Evolutionary conservation across 495 filamentous ascomycete species (phyloP).

Genomic region (Podospora pseudopauciseta): DNA sequence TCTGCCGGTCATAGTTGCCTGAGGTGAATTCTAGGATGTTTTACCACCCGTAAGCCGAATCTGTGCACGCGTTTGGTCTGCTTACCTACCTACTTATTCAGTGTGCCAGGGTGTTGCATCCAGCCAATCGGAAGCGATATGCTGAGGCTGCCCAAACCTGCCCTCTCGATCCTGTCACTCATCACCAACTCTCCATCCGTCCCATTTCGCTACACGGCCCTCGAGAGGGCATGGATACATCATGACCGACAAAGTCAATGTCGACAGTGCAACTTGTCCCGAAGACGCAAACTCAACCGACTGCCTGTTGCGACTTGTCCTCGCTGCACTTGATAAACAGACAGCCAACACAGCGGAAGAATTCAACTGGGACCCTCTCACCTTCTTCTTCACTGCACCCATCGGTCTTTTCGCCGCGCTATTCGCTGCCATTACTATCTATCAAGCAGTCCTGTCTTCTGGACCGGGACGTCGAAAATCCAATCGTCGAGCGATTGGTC

Average conservation of each 20-base stretch:
- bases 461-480: conserved; percentile 2
- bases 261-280: neutral
- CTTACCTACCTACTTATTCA: too few species aligned
- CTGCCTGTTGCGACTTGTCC: neutral
- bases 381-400: neutral
- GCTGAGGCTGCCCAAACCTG: too few species aligned
- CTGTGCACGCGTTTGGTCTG: too few species aligned
- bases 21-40: too few species aligned
- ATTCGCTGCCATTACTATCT: neutral
- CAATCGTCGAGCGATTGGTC: conserved; percentile 2
- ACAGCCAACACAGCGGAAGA: neutral
- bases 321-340: neutral
- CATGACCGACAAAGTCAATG: neutral
- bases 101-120: too few species aligned
- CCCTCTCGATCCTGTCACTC: too few species aligned
- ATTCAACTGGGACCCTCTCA: conserved; percentile 5
- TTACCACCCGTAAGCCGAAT: too few species aligned
- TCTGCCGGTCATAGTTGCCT: too few species aligned
- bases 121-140: too few species aligned
- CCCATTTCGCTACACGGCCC: too few species aligned
- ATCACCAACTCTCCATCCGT: too few species aligned
- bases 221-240: neutral
- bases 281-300: conserved; percentile 6
- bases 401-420: conserved; percentile 2
- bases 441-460: conserved; percentile 5